Evolutionary conservation across 139 green algal species (phyloP).

Genomic region (Coelastrella sp.): DNA sequence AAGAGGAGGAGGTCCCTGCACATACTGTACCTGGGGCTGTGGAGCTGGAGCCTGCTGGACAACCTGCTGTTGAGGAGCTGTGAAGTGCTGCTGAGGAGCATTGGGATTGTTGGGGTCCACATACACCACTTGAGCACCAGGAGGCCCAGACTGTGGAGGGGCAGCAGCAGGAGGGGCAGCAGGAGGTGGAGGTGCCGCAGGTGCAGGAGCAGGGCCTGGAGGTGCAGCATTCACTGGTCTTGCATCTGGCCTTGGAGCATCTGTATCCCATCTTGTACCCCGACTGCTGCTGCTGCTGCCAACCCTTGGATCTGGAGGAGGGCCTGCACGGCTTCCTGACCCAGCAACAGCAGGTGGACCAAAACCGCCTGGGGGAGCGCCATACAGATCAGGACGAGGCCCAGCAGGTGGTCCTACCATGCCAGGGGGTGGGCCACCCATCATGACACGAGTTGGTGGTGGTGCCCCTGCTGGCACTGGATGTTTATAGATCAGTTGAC

Average conservation of each 20-base stretch:
- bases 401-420: background rate
- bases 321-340: background rate
- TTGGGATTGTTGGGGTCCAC: background rate
- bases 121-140: background rate
- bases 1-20: constrained; percentile 20
- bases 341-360: background rate
- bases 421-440: background rate
- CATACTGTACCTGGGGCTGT: constrained; percentile 19
- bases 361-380: background rate
- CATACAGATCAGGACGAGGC: constrained; percentile 21
- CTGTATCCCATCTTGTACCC: constrained; percentile 29
- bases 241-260: background rate
- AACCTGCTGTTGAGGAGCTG: constrained; percentile 14
- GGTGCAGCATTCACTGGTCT: background rate
- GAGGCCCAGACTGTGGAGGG: background rate
- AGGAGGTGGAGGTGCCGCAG: background rate
- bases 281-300: background rate
- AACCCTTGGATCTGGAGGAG: background rate
- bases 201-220: background rate
- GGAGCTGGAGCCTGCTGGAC: background rate
- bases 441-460: constrained; percentile 16
- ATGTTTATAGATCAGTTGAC: constrained; percentile 39
- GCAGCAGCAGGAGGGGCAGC: constrained; percentile 2
- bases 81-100: background rate
- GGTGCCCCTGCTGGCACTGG: constrained; percentile 15